phyloP scores from a whole-genome alignment of 2,329 filamentous ascomycete species.

The Xylaria sp. region DNA sequence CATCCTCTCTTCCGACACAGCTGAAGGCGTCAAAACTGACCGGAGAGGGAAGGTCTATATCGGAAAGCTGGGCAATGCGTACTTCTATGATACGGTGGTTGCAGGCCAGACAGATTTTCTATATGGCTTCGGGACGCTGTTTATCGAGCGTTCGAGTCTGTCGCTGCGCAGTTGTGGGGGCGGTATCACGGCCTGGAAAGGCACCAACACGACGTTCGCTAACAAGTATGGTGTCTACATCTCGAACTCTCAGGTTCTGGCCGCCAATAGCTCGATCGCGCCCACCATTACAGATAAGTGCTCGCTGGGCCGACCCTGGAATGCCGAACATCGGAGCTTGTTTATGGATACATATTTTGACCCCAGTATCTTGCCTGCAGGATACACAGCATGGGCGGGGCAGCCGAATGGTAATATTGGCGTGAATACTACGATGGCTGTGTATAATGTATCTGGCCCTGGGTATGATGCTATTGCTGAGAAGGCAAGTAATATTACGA shows the following conservation, averaged over 20 bases:
- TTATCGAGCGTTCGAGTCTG: conserved; percentile 65
- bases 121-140: conserved; percentile 74
- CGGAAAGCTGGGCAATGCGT: conserved; percentile 73
- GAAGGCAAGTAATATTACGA: conserved; percentile 38
- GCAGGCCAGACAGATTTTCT: conserved; percentile 76
- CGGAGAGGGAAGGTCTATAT: conserved; percentile 62
- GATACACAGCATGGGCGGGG: conserved; percentile 65
- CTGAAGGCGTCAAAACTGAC: conserved; percentile 8
- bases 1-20: conserved; percentile 40
- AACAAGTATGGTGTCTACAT: conserved; percentile 78
- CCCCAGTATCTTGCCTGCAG: conserved; percentile 61
- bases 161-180: conserved; percentile 70
- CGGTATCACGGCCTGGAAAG: conserved; percentile 77
- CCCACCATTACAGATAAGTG: conserved; percentile 57
- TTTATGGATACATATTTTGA: conserved; percentile 68
- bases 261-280: conserved; percentile 63
- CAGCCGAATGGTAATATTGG: conserved; percentile 35
- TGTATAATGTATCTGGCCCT: conserved; percentile 39
- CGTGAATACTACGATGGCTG: conserved; percentile 40
- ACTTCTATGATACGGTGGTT: conserved; percentile 69
- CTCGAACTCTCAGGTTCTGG: conserved; percentile 62
- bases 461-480: conserved; percentile 40
- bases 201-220: conserved; percentile 69
- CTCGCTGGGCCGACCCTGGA: conserved; percentile 72
- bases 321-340: conserved; percentile 66